A percentile compares a stretch with the other conserved stretches of the same genome.
phyloP scores from a whole-genome alignment of 176 grass and related monocot genomes.

The Hordeum marinum region DNA sequence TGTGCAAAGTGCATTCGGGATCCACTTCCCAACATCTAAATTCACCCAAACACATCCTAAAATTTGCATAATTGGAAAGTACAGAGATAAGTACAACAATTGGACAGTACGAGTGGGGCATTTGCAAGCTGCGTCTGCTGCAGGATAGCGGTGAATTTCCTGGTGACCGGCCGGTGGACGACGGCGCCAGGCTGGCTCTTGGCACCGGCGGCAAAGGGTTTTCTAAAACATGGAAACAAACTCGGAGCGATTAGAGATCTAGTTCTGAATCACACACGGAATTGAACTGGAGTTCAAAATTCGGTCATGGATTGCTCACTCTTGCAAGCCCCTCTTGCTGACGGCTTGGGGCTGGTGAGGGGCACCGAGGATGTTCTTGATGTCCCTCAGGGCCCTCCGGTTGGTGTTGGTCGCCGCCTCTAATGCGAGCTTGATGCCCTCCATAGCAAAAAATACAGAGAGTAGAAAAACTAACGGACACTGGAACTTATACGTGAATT shows the following conservation, averaged over 20 bases:
- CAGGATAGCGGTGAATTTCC: conserved; percentile 50
- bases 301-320: conserved; percentile 4
- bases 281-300: background rate
- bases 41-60: background rate
- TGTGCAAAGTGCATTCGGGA: background rate
- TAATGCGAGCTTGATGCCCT: conserved; percentile 42
- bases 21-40: background rate
- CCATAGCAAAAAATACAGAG: too few relatives aligned
- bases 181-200: conserved; percentile 22
- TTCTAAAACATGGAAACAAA: conserved; percentile 39
- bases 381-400: conserved; percentile 49
- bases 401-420: conserved; percentile 30
- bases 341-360: conserved; percentile 35
- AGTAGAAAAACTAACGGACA: too few relatives aligned
- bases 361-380: conserved; percentile 51
- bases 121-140: conserved; percentile 27
- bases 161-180: conserved; percentile 50
- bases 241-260: conserved; percentile 8
- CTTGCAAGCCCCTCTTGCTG: conserved; percentile 43
- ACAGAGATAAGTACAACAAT: background rate
- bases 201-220: background rate
- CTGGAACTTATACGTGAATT: too few relatives aligned
- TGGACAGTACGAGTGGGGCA: conserved; percentile 31
- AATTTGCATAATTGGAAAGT: background rate
- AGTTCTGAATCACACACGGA: background rate